Percentiles rank a stretch among this genome's conserved stretches.
Conservation (phyloP, 345 rosid genomes). For the Anacardium occidentale region DNA sequence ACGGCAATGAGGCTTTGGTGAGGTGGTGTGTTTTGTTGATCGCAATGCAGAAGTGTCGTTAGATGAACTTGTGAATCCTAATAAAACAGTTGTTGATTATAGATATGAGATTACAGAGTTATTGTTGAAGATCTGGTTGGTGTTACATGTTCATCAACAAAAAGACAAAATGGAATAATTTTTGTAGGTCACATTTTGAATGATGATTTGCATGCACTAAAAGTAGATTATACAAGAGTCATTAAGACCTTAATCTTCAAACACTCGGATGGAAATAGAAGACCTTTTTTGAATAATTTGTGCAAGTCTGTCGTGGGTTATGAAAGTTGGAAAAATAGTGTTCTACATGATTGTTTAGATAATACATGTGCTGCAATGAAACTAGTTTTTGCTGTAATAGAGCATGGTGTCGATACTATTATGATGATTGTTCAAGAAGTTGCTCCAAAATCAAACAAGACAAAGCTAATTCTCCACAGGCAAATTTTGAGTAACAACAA, state of each 20-base stretch:
- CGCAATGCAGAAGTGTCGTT: conserved; percentile 69
- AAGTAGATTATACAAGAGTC: conserved; percentile 79
- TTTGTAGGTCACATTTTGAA: conserved; percentile 80
- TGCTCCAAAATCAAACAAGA: conserved; percentile 39
- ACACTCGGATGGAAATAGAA: conserved; percentile 33
- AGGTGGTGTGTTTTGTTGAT: conserved; percentile 72
- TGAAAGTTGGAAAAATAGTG: conserved; percentile 58
- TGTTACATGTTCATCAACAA: conserved; percentile 53
- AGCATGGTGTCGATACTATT: conserved; percentile 45
- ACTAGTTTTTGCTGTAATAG: conserved; percentile 67
- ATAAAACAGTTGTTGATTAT: conserved; percentile 59
- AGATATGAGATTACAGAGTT: conserved; percentile 83
- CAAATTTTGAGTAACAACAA: no score
- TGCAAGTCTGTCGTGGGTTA: conserved; percentile 72
- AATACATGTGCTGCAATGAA: conserved; percentile 91
- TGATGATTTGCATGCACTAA: conserved; percentile 75
- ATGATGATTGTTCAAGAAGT: conserved; percentile 34
- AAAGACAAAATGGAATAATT: conserved; percentile 67
- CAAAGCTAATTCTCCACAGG: conserved; percentile 59
- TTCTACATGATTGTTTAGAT: conserved; percentile 78
- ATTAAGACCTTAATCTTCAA: conserved; percentile 78
- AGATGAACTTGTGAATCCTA: conserved; percentile 67
- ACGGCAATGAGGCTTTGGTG: conserved; percentile 89
- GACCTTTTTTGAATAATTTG: conserved; percentile 69
- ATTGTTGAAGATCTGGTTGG: conserved; percentile 62